Conservation (phyloP, 2,329 filamentous ascomycete species). For the Penicillium janthinellum region DNA sequence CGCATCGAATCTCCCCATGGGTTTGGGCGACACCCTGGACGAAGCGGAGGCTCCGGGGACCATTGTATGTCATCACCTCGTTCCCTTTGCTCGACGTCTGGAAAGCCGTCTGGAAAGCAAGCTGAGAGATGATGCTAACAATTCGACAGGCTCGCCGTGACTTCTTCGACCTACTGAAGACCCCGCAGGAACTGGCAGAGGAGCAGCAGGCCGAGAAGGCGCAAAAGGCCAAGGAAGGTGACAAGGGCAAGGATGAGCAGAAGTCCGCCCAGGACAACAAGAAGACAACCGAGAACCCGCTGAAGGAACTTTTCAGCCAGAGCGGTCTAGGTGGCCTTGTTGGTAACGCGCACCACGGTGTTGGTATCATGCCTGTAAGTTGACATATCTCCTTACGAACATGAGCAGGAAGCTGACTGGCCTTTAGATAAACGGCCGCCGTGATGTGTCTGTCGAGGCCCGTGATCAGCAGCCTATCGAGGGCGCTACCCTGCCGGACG, state of each 20-base stretch:
- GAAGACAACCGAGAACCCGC: not conserved
- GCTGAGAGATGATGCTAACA: not conserved
- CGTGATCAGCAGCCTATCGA: constrained; percentile 23
- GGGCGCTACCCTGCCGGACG: constrained; percentile 21
- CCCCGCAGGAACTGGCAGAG: not conserved
- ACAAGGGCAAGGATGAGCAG: not conserved
- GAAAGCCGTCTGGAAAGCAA: not conserved
- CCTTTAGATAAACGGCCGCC: constrained; percentile 19
- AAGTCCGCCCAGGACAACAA: constrained; percentile 1
- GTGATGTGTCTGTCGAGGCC: constrained; percentile 17
- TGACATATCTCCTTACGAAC: accelerated
- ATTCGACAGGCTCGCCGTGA: not conserved
- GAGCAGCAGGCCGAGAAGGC: constrained; percentile 1
- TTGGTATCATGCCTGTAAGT: constrained; percentile 27
- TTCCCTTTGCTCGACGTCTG: not conserved
- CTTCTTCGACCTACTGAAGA: constrained; percentile 3
- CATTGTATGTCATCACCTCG: not conserved
- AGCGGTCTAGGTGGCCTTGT: constrained; percentile 21
- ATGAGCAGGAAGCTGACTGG: not conserved
- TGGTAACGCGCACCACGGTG: constrained; percentile 21
- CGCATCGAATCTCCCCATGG: too few relatives aligned
- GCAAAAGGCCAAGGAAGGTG: not conserved
- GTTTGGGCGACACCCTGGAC: too few relatives aligned
- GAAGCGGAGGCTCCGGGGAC: too few relatives aligned
- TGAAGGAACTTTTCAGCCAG: constrained; percentile 14